Percentiles rank a stretch among this genome's conserved stretches.
phyloP scores from a whole-genome alignment of 192 early-diverging fungal species.

The Oehlia diaphana region DNA sequence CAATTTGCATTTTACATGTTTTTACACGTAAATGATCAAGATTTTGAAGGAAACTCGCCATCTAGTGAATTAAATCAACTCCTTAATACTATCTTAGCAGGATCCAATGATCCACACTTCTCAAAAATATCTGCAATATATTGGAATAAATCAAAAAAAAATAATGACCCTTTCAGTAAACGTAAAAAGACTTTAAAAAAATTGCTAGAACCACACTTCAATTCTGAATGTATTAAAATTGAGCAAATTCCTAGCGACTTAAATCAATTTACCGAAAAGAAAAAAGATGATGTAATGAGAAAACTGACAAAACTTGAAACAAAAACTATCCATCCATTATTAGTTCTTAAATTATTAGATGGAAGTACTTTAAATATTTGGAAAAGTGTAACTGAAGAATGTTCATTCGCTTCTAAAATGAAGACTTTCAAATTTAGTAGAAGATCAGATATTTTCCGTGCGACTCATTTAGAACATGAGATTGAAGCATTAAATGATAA shows the following conservation, averaged over 20 bases:
- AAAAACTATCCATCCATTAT: no score
- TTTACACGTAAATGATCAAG: background rate
- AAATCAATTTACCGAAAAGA: background rate
- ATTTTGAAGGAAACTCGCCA: background rate
- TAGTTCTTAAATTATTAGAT: background rate
- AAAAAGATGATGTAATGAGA: background rate
- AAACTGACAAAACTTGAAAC: background rate
- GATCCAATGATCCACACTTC: no score
- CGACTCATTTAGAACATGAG: background rate
- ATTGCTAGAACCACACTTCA: background rate
- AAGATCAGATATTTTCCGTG: background rate
- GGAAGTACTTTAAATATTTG: background rate
- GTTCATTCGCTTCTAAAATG: background rate
- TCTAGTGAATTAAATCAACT: background rate
- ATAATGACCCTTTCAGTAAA: background rate
- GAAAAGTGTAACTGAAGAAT: background rate
- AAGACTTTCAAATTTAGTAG: background rate
- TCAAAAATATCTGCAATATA: background rate
- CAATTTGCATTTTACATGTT: background rate
- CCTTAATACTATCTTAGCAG: background rate
- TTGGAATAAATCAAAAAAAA: background rate
- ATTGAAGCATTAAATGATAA: slow-evolving; percentile 4
- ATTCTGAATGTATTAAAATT: background rate
- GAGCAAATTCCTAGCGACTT: background rate
- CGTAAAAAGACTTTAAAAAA: background rate